phyloP scores from a whole-genome alignment of 441 rosid species.

The Geranium incanum region DNA sequence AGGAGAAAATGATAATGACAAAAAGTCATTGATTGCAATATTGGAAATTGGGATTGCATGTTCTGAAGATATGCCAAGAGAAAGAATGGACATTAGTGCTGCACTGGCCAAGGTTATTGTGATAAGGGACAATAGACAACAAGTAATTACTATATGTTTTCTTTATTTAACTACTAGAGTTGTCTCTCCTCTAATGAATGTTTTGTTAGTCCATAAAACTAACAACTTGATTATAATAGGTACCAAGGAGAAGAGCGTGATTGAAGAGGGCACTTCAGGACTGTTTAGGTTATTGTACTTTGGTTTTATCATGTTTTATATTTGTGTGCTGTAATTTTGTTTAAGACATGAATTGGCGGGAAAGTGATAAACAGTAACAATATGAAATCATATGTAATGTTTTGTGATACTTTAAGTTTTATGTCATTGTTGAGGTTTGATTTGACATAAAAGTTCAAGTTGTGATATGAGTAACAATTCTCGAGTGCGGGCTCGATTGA shows the following conservation, averaged over 20 bases:
- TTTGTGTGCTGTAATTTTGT: no score
- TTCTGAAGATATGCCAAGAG: background rate
- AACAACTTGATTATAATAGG: background rate
- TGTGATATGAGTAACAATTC: no score
- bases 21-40: background rate
- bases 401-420: background rate
- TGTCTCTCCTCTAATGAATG: background rate
- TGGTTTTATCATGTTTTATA: background rate
- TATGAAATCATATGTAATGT: background rate
- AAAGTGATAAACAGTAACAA: background rate
- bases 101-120: background rate
- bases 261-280: background rate
- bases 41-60: slow-evolving; percentile 5
- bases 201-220: background rate
- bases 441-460: no score
- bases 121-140: background rate
- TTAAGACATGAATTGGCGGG: no score
- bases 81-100: background rate
- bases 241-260: background rate
- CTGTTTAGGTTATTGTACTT: background rate
- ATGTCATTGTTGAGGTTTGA: no score
- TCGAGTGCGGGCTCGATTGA: no score
- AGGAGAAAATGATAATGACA: background rate
- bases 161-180: background rate
- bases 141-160: background rate